Conservation (phyloP, 2,329 filamentous ascomycete species). For the Trematosphaeria pertusa region DNA sequence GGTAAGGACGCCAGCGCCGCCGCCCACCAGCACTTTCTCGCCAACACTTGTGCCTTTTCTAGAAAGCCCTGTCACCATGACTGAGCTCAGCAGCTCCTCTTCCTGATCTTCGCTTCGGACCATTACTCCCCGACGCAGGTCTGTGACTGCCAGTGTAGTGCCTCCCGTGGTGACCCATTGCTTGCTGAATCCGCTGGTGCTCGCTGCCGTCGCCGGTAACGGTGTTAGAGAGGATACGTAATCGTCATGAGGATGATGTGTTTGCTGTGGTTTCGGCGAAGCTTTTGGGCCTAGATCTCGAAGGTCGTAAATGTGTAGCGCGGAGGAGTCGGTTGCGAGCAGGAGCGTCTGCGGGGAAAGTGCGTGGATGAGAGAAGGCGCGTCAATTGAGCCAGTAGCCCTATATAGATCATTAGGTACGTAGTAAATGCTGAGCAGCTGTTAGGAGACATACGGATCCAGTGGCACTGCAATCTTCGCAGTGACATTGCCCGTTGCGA, state of each 20-base stretch:
- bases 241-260: slow-evolving; percentile 87
- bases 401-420: no score
- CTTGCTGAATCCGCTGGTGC: slow-evolving; percentile 87
- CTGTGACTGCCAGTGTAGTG: slow-evolving; percentile 87
- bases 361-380: slow-evolving; percentile 80
- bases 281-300: slow-evolving; percentile 60
- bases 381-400: slow-evolving; percentile 63
- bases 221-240: slow-evolving; percentile 89
- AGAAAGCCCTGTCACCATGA: slow-evolving; percentile 78
- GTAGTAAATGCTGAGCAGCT: no score
- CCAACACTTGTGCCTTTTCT: slow-evolving; percentile 74
- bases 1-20: slow-evolving; percentile 81
- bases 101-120: slow-evolving; percentile 94
- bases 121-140: slow-evolving; percentile 84
- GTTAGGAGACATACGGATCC: slow-evolving; percentile 44
- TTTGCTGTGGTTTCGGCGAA: slow-evolving; percentile 70
- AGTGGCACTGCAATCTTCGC: slow-evolving; percentile 82
- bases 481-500: slow-evolving; percentile 69
- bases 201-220: slow-evolving; percentile 78
- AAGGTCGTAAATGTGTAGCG: slow-evolving; percentile 86
- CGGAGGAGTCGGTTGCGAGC: slow-evolving; percentile 87
- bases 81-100: slow-evolving; percentile 84
- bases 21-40: slow-evolving; percentile 77
- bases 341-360: slow-evolving; percentile 89
- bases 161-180: slow-evolving; percentile 96